These are phyloP conservation scores for Zea luxurians DNA, from an alignment of 176 grass and related monocot species.

Conservation along the genomic window DNA sequence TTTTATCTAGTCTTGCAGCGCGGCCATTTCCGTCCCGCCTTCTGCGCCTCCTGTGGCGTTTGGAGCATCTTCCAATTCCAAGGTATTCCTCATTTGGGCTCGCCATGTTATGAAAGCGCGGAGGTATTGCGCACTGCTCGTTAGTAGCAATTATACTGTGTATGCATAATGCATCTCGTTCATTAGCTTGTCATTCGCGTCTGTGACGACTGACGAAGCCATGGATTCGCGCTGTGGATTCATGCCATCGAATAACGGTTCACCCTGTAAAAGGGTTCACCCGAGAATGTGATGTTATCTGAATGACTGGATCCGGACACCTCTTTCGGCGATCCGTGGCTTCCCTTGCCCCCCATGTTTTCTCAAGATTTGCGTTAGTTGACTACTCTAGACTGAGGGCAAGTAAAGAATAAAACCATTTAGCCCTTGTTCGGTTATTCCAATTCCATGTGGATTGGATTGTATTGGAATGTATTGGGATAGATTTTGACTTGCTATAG, in stretches of 20 bases:
- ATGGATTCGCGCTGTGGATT: neutral
- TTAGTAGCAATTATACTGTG: neutral
- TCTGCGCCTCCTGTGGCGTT: neutral
- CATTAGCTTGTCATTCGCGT: neutral
- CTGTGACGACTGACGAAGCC: neutral
- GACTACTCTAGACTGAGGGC: neutral
- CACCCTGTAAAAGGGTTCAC: neutral
- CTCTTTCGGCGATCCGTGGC: neutral
- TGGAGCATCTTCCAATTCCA: neutral
- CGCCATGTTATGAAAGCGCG: neutral
- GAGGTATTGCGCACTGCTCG: neutral
- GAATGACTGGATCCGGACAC: neutral
- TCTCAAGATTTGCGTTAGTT: neutral
- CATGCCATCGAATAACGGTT: neutral
- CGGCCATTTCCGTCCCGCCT: neutral
- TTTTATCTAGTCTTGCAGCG: neutral
- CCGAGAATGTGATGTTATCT: neutral
- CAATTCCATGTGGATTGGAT: too few relatives aligned
- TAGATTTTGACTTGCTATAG: too few relatives aligned
- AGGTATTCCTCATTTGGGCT: neutral
- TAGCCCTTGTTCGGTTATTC: too few relatives aligned
- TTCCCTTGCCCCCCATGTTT: conserved; percentile 11
- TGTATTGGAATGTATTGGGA: too few relatives aligned
- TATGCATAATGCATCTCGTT: neutral
- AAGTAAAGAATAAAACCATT: neutral